These are phyloP conservation scores for Sporodiniella umbellata DNA, from an alignment of 371 early-diverging fungal genomes.

Conservation along the genomic window DNA sequence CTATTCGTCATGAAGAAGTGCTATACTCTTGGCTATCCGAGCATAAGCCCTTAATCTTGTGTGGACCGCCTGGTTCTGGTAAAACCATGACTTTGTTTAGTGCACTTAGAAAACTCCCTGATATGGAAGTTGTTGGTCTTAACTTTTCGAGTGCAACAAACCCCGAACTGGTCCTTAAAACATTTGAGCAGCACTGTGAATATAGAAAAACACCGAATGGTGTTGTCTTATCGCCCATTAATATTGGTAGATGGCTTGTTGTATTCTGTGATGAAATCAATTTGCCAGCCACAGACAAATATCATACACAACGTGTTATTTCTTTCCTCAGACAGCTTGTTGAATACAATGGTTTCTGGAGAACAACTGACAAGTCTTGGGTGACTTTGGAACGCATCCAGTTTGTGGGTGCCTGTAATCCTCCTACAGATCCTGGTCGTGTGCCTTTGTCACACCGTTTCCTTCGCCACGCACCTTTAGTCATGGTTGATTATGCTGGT, in stretches of 20 bases:
- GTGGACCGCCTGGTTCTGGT: slow-evolving; percentile 99
- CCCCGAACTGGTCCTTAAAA: slow-evolving; percentile 92
- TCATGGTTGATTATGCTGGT: slow-evolving; percentile 98
- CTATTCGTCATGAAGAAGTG: slow-evolving; percentile 95
- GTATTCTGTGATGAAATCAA: slow-evolving; percentile 99
- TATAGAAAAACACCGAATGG: slow-evolving; percentile 95
- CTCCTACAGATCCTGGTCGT: slow-evolving; percentile 98
- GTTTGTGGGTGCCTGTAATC: slow-evolving; percentile 99
- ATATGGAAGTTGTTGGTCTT: slow-evolving; percentile 96
- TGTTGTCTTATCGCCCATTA: slow-evolving; percentile 80
- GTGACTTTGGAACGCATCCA: slow-evolving; percentile 94
- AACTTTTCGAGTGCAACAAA: slow-evolving; percentile 98
- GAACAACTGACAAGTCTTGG: slow-evolving; percentile 89
- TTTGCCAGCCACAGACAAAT: slow-evolving; percentile 93
- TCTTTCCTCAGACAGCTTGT: slow-evolving; percentile 95
- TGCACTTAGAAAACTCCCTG: slow-evolving; percentile 91
- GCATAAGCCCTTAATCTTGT: slow-evolving; percentile 92
- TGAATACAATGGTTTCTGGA: slow-evolving; percentile 96
- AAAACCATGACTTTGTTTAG: slow-evolving; percentile 99
- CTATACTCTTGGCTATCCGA: slow-evolving; percentile 94
- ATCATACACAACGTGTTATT: slow-evolving; percentile 96
- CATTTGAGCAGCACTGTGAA: slow-evolving; percentile 97
- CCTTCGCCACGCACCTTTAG: slow-evolving; percentile 94
- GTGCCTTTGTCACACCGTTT: slow-evolving; percentile 94
- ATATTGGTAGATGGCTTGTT: slow-evolving; percentile 93